Evolutionary conservation across 768 basidiomycete species (phyloP), one percentile per base, ranked within the genome.

Genomic region (Rhizopogon sp.): DNA sequence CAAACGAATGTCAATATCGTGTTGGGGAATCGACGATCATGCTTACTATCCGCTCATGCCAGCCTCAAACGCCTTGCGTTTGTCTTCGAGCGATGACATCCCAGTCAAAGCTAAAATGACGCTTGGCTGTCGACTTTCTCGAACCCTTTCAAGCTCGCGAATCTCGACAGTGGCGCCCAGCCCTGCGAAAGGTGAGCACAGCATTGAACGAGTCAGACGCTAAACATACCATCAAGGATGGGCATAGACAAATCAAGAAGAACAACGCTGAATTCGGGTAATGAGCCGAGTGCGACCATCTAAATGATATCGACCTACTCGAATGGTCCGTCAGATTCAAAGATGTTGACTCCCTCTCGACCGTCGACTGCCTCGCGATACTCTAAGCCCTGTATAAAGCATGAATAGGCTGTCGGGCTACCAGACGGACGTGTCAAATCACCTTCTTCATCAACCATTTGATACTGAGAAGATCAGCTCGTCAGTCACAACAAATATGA

Each of bases 241-340:
- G 93, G 95, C 94, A 97, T 97, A 1, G 90, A 93, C 54, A 97
- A 73, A 69, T 97, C 94, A 56, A 97, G 74, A 13, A 95, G 77
- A 37, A 95, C 87, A 35, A 93, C 82, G 58, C 93, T 95, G 61
- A 29, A 47, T 35, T 49, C 13, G 22, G 22, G 35, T 16, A 6
- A 22, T 49, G 14, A 49, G 57, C 44, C 40, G 50, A 13, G 41
- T 59, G 54, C 62, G 17, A 14, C 7, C 51, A 13, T 29, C 5
- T 22, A 16, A 16, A 28, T 20, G 39, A 43, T 45, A 22, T 44
- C 8, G 9, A 77, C 89, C 57, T 67, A 94, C 93, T 97, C 93
- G 65, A 95, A 97, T 41, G 86, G 87, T 4, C 90, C 87, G 20
- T 88, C 79, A 9, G 78, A 62, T 55, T 79, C 76, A 67, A 88